A percentile compares a stretch with the other conserved stretches of the same genome.
Evolutionary conservation across 2,329 filamentous ascomycete species (phyloP).

Genomic region (Neofusicoccum cordaticola): DNA sequence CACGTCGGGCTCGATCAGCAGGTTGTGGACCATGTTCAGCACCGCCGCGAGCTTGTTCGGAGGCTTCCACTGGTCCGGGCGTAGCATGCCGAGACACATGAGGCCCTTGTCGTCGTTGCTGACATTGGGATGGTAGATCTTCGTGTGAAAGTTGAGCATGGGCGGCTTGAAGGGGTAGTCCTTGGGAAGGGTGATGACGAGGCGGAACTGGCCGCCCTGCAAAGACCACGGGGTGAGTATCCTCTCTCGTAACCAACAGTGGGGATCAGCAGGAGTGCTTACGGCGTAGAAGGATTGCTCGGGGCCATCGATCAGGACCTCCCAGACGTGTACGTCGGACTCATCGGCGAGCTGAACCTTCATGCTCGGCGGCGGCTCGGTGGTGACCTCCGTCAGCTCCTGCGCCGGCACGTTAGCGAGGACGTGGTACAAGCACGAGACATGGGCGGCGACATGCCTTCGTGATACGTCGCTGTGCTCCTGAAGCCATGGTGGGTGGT

Average conservation of each 20-base stretch:
- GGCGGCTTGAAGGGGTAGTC: slow-evolving; percentile 92
- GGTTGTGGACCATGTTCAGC: slow-evolving; percentile 69
- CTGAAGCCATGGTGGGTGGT: slow-evolving; percentile 13
- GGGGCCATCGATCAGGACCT: slow-evolving; percentile 64
- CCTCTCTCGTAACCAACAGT: slow-evolving; percentile 18
- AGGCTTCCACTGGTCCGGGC: slow-evolving; percentile 89
- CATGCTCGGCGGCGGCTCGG: slow-evolving; percentile 56
- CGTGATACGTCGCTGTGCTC: slow-evolving; percentile 14
- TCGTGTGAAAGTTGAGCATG: slow-evolving; percentile 74
- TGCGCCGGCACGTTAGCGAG: slow-evolving; percentile 29
- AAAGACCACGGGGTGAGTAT: not conserved
- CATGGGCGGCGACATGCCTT: not conserved
- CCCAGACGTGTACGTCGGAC: slow-evolving; percentile 66
- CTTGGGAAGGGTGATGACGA: slow-evolving; percentile 69
- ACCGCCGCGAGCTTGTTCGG: slow-evolving; percentile 73
- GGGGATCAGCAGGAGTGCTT: slow-evolving; percentile 29
- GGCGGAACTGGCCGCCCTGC: slow-evolving; percentile 69
- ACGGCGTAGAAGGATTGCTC: slow-evolving; percentile 64
- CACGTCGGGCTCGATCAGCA: slow-evolving; percentile 77
- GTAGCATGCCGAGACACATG: slow-evolving; percentile 83
- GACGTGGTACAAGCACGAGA: not conserved
- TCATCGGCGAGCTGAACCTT: slow-evolving; percentile 59
- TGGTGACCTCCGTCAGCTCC: slow-evolving; percentile 61
- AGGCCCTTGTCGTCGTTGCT: slow-evolving; percentile 80
- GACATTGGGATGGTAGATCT: slow-evolving; percentile 94